Percentiles rank a stretch among this genome's conserved stretches.
Conservation (phyloP, 352 stramenopile genomes). For the Phytophthora fragariae region DNA sequence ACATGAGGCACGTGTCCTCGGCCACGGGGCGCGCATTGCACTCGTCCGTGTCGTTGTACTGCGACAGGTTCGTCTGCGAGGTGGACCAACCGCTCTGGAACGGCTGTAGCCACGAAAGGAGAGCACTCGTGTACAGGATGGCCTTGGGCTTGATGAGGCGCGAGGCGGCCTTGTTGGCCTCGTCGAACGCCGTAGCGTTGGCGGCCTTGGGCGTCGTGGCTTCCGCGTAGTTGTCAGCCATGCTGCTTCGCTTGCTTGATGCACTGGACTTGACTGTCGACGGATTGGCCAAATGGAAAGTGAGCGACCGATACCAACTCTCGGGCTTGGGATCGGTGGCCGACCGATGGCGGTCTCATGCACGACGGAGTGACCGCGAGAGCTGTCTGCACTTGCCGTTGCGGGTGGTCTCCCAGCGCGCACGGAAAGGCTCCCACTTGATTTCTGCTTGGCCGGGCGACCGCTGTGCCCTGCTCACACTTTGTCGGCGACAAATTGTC, state of each 20-base stretch:
- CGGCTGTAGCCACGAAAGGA: slow-evolving; percentile 46
- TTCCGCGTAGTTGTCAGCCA: slow-evolving; percentile 26
- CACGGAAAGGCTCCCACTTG: slow-evolving; percentile 24
- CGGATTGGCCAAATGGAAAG: slow-evolving; percentile 20
- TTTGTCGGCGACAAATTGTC: neutral
- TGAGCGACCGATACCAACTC: slow-evolving; percentile 8
- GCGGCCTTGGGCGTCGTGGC: slow-evolving; percentile 9
- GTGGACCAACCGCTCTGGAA: slow-evolving; percentile 60
- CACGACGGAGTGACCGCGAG: neutral
- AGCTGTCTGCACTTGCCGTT: neutral
- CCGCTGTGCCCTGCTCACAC: neutral
- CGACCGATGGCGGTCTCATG: neutral
- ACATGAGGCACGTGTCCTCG: slow-evolving; percentile 14
- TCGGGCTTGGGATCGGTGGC: neutral
- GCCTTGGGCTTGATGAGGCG: slow-evolving; percentile 15
- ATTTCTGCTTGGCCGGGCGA: slow-evolving; percentile 25
- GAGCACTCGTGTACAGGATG: slow-evolving; percentile 25
- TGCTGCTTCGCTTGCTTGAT: slow-evolving; percentile 12
- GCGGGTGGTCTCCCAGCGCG: neutral
- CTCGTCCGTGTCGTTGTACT: slow-evolving; percentile 1
- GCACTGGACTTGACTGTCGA: slow-evolving; percentile 15
- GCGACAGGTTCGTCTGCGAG: slow-evolving; percentile 15
- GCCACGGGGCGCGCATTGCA: slow-evolving; percentile 14
- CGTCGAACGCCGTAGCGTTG: slow-evolving; percentile 13
- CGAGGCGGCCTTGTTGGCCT: slow-evolving; percentile 25